A percentile compares a stretch with the other conserved stretches of the same genome.
phyloP scores from a whole-genome alignment of 1,284 basidiomycete genomes.

The Ganoderma meredithae region DNA sequence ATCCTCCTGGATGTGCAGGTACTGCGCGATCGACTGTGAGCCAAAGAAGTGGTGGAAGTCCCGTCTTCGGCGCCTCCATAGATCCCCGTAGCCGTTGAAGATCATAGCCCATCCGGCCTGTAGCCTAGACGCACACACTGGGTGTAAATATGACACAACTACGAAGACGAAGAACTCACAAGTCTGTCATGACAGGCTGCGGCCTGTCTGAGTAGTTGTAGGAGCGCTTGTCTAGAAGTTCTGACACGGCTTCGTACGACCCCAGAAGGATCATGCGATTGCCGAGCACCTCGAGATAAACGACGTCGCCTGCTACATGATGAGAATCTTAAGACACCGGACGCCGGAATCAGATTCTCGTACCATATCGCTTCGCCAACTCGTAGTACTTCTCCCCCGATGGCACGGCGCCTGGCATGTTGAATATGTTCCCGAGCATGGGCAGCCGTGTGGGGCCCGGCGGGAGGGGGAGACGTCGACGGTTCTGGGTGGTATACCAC shows the following conservation, averaged over 20 bases:
- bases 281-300: conserved; percentile 17
- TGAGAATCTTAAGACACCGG: neutral
- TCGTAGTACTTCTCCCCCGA: conserved; percentile 10
- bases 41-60: conserved; percentile 23
- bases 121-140: conserved; percentile 1
- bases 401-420: conserved; percentile 10
- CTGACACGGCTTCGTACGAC: conserved; percentile 13
- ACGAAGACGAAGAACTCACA: conserved; percentile 15
- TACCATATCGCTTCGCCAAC: conserved; percentile 10
- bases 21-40: conserved; percentile 9
- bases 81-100: conserved; percentile 14
- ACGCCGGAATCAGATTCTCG: neutral
- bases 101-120: conserved; percentile 19
- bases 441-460: conserved; percentile 15
- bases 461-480: conserved; percentile 3
- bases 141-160: too few species aligned
- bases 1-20: conserved; percentile 18
- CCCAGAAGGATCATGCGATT: conserved; percentile 20
- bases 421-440: conserved; percentile 12
- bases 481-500: neutral
- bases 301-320: conserved; percentile 15
- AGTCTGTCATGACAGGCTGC: conserved; percentile 16
- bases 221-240: conserved; percentile 14
- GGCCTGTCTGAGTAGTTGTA: conserved; percentile 30
- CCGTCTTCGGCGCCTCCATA: conserved; percentile 21